These are phyloP conservation scores for Boletus barrowsii DNA, from an alignment of 768 basidiomycete species.

Conservation along the genomic window DNA sequence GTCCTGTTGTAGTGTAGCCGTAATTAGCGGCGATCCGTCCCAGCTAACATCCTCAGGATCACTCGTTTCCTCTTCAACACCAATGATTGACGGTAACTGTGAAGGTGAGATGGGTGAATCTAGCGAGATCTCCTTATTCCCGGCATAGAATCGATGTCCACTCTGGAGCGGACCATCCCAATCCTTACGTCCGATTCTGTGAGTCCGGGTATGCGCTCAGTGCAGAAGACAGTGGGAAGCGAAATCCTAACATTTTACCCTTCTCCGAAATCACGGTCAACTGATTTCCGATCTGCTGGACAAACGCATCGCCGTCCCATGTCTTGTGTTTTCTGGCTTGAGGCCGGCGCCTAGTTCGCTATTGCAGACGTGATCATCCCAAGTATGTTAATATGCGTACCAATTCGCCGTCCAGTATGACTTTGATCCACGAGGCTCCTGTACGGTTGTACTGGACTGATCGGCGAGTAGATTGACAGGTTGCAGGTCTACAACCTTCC, in stretches of 20 bases:
- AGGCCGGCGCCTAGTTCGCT: constrained; percentile 58
- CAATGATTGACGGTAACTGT: constrained; percentile 48
- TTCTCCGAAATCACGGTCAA: constrained; percentile 65
- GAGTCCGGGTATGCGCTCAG: constrained; percentile 7
- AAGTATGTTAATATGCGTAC: constrained; percentile 34
- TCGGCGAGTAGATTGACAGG: constrained; percentile 37
- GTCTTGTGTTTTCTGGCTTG: constrained; percentile 76
- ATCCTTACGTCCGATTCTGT: constrained; percentile 57
- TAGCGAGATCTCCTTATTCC: constrained; percentile 61
- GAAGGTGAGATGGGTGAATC: constrained; percentile 48
- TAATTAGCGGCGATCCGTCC: constrained; percentile 16
- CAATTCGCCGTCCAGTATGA: constrained; percentile 71
- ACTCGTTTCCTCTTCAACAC: constrained; percentile 28
- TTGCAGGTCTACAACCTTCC: constrained; percentile 37
- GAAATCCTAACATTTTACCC: constrained; percentile 56
- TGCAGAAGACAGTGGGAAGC: background rate
- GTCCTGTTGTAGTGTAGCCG: constrained; percentile 1
- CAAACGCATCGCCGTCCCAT: constrained; percentile 80
- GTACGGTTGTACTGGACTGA: constrained; percentile 7
- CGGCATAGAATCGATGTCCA: constrained; percentile 44
- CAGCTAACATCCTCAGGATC: constrained; percentile 18
- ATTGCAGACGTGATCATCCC: constrained; percentile 2
- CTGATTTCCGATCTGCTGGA: constrained; percentile 48
- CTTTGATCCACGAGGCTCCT: constrained; percentile 10
- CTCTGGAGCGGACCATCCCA: constrained; percentile 53